These are phyloP conservation scores for Syncephalastrum monosporum DNA, from an alignment of 371 early-diverging fungal genomes.

Conservation along the genomic window DNA sequence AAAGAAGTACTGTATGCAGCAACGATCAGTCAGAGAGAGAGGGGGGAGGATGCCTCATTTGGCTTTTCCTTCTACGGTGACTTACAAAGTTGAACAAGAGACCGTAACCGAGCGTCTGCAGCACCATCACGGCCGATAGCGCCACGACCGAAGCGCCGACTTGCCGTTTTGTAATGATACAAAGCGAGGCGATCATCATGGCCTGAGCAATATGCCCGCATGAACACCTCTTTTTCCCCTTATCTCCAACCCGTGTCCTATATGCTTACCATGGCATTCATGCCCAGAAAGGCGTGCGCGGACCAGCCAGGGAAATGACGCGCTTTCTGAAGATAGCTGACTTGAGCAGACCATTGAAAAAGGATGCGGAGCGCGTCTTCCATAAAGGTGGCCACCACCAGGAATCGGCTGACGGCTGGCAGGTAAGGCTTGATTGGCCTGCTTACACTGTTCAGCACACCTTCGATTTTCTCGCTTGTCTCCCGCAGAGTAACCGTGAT, in stretches of 20 bases:
- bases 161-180: conserved; percentile 73
- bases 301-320: conserved; percentile 20
- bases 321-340: conserved; percentile 17
- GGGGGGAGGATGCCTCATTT: background rate
- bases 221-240: background rate
- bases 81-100: conserved; percentile 77
- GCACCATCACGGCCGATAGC: conserved; percentile 67
- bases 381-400: conserved; percentile 38
- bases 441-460: conserved; percentile 51
- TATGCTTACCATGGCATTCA: conserved; percentile 66
- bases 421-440: conserved; percentile 22
- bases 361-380: conserved; percentile 38
- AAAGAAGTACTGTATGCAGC: conserved; percentile 61
- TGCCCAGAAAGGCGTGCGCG: conserved; percentile 20
- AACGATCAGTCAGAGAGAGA: background rate
- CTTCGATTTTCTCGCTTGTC: conserved; percentile 42
- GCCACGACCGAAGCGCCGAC: conserved; percentile 77
- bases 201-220: conserved; percentile 21
- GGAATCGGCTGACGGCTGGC: conserved; percentile 26
- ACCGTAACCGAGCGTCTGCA: conserved; percentile 89
- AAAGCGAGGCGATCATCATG: conserved; percentile 75
- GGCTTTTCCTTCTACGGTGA: background rate
- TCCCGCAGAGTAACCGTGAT: too few species aligned
- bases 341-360: conserved; percentile 33
- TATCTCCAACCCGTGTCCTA: background rate